phyloP scores from a whole-genome alignment of 345 rosid species.

The Rhodomyrtus tomentosa region DNA sequence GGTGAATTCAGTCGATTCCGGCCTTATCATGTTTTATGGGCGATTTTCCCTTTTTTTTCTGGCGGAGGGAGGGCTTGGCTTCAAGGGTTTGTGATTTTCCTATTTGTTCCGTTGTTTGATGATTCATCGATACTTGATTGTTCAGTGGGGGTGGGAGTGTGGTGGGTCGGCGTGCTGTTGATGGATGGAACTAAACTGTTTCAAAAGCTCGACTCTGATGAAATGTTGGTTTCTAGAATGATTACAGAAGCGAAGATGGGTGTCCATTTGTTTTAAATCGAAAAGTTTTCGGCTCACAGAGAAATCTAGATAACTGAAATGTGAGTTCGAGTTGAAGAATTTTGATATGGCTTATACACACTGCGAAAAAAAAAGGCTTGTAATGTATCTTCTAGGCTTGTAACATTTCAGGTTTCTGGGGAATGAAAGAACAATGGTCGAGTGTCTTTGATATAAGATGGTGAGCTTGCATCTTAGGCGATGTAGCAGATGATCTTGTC shows the following conservation, averaged over 20 bases:
- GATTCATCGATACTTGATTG: not conserved
- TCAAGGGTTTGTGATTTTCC: not conserved
- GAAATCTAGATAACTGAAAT: not conserved
- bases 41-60: not conserved
- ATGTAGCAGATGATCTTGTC: not conserved
- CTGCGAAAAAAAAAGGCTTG: not conserved
- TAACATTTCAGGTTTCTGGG: not conserved
- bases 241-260: not conserved
- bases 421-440: not conserved
- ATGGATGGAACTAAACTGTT: not conserved
- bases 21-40: not conserved
- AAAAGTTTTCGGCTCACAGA: not conserved
- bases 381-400: not conserved
- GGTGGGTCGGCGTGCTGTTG: not conserved
- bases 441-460: not conserved
- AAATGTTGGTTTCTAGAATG: not conserved
- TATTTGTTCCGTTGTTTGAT: not conserved
- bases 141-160: not conserved
- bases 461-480: not conserved
- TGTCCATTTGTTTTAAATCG: not conserved
- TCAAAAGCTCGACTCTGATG: not conserved
- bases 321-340: not conserved
- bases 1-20: not conserved
- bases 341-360: not conserved
- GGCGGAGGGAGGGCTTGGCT: not conserved